Conservation (phyloP, 371 early-diverging fungal genomes). For the Mucor plumbeus region DNA sequence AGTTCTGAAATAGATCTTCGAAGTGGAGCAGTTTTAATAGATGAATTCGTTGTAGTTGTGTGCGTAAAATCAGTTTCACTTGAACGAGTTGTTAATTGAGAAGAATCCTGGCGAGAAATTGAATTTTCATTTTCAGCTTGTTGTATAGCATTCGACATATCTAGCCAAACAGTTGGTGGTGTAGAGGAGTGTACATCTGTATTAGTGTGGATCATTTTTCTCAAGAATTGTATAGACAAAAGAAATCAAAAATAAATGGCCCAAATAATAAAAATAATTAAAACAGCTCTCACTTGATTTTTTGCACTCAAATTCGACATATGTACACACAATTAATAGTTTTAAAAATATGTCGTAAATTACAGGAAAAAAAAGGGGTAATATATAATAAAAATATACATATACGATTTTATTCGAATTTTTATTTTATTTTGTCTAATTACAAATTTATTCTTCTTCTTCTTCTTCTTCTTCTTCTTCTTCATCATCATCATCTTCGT, state of each 20-base stretch:
- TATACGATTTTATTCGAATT: background rate
- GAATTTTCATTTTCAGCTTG: constrained; percentile 13
- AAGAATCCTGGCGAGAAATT: constrained; percentile 14
- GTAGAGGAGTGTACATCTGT: background rate
- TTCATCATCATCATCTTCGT: constrained; percentile 11
- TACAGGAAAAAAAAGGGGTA: background rate
- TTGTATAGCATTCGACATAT: constrained; percentile 12
- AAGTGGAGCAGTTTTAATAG: constrained; percentile 11
- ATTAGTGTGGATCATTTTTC: background rate
- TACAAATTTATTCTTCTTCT: background rate
- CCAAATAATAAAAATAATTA: background rate
- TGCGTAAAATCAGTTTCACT: constrained; percentile 31
- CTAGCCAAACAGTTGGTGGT: constrained; percentile 18
- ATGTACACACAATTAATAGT: no score
- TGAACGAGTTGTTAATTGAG: constrained; percentile 23
- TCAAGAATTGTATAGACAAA: background rate
- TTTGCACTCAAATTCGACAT: background rate
- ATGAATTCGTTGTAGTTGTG: constrained; percentile 9
- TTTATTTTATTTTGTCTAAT: background rate
- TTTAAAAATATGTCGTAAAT: background rate
- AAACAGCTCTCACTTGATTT: background rate
- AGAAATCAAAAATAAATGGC: background rate
- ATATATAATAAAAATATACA: background rate
- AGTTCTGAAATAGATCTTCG: constrained; percentile 10
- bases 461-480: background rate